Base-by-base conservation (phyloP, 371 early-diverging fungal species). In the Mortierella sp. region DNA sequence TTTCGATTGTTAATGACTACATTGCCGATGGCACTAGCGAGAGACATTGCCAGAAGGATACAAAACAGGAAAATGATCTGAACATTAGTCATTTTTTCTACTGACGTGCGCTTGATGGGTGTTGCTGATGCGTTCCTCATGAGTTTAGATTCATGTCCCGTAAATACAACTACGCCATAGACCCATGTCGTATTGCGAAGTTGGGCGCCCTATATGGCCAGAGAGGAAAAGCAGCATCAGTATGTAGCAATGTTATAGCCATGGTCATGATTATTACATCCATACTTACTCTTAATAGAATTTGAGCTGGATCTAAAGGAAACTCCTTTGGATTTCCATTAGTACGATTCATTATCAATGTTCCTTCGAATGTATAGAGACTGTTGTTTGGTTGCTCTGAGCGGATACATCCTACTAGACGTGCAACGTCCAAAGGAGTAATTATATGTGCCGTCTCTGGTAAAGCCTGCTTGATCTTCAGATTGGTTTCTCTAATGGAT, bases 61-160 rank as follows among this genome's bases (percentile, higher is more conserved):
- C 89, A 65, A 78, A 99, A 99, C 70, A 99, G 79, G 68, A 94
- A 96, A 40, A 96, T 85, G 75, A 99, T 97, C 70, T 99, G 96
- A 49, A 89, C 85, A 83, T 98, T 98, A 70, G 97, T 97, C 76
- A 95, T 93, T 66, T 89, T 90, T 67, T 97, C 98, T 9, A 95
- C 91, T 43, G 79, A 85, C 7, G 91, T 90, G 59, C 86, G 89
- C 69, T 92, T 92, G 80, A 94, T 94, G 19, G 95, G 96, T 15
- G 96, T 90, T 0, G 93, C 91, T 19, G 89, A 91, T 0, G 96
- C 93, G 66, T 96, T 96, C 55, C 92, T 83, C 95, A 96, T 94
- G 29, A 96, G 85, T 76, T 96, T 96, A 6, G 95, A 92, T 69
- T 96, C 96, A 82, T 96, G 95, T 40, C 96, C 96, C 3, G 96